phyloP scores from a whole-genome alignment of 441 rosid species.

The Euphorbia celastroides region DNA sequence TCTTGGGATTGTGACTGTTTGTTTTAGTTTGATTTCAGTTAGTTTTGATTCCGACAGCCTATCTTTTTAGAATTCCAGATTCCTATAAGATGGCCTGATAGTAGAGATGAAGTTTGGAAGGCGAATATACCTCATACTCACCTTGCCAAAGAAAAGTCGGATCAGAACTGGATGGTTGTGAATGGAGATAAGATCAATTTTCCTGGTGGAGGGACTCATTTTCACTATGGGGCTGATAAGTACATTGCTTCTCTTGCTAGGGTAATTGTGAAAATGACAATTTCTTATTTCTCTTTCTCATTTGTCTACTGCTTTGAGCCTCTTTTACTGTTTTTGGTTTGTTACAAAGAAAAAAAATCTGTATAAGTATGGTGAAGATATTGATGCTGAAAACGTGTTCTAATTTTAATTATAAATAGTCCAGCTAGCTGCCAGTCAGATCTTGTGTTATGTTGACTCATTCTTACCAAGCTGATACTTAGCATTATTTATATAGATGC shows the following conservation, averaged over 20 bases:
- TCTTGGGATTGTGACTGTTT: not conserved
- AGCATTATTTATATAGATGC: constrained; percentile 51
- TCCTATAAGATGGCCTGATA: constrained; percentile 85
- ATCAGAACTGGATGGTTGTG: constrained; percentile 98
- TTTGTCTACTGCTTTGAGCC: not conserved
- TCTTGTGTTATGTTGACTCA: constrained; percentile 2
- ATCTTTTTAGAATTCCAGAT: constrained; percentile 63
- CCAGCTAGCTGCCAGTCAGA: not conserved
- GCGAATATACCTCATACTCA: constrained; percentile 93
- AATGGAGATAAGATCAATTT: constrained; percentile 87
- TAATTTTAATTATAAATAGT: not conserved
- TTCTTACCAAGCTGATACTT: constrained; percentile 19
- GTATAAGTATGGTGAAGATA: not conserved
- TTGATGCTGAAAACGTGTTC: not conserved
- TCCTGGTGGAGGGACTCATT: constrained; percentile 98
- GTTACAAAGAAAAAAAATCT: not conserved
- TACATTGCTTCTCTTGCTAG: constrained; percentile 80
- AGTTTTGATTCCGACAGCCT: constrained; percentile 30
- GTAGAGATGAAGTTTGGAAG: constrained; percentile 97
- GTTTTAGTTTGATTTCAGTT: constrained; percentile 15
- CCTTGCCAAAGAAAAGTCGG: constrained; percentile 91
- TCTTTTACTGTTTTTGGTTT: not conserved
- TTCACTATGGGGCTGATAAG: constrained; percentile 90
- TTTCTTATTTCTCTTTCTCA: not conserved
- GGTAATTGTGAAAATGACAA: constrained; percentile 29